Evolutionary conservation across 2,329 filamentous ascomycete species (phyloP).

Genomic region (Cylindrodendrum hubeiense): DNA sequence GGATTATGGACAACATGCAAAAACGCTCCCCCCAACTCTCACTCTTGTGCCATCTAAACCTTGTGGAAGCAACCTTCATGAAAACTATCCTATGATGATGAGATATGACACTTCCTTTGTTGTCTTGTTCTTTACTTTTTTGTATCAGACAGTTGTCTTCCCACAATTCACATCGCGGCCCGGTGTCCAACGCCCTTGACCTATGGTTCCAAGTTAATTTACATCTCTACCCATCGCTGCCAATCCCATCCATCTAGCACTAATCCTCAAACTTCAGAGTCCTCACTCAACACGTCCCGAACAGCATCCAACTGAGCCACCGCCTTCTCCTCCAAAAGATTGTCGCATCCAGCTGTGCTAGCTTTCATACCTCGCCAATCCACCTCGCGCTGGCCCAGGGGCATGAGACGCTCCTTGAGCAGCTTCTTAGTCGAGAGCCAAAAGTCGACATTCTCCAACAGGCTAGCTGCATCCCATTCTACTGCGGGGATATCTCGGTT

Average conservation of each 20-base stretch:
- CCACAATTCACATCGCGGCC: conserved; percentile 36
- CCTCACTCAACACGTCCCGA: conserved; percentile 66
- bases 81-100: conserved; percentile 5
- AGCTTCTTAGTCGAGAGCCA: conserved; percentile 78
- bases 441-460: conserved; percentile 87
- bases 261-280: conserved; percentile 54
- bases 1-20: neutral
- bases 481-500: conserved; percentile 80
- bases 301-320: conserved; percentile 75
- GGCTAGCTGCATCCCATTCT: conserved; percentile 77
- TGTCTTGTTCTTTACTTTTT: conserved; percentile 14
- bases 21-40: neutral
- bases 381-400: conserved; percentile 78
- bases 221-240: conserved; percentile 35
- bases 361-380: conserved; percentile 66
- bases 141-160: conserved; percentile 32
- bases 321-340: conserved; percentile 80
- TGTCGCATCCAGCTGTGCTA: conserved; percentile 62
- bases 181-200: conserved; percentile 42
- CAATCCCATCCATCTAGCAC: conserved; percentile 21
- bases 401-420: conserved; percentile 79
- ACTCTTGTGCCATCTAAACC: neutral
- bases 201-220: conserved; percentile 39
- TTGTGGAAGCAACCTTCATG: neutral
- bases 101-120: conserved; percentile 3